Percentiles rank a stretch among this genome's conserved stretches.
These are phyloP conservation scores for Oryza coarctata DNA, from an alignment of 176 grass and related monocot genomes.

Conservation along the genomic window DNA sequence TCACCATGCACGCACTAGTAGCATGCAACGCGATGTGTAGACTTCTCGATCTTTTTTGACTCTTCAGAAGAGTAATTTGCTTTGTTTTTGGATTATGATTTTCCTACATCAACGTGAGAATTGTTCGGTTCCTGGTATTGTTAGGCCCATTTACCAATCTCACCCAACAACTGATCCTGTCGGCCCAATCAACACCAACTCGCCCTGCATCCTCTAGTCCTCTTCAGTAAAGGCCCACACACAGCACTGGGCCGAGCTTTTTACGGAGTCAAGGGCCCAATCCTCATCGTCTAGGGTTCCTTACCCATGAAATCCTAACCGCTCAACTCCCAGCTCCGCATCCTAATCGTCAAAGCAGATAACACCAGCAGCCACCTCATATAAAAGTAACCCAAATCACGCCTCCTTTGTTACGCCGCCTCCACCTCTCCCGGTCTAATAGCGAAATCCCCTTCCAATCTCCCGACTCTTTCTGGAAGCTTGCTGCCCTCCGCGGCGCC, in stretches of 20 bases:
- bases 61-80: no score
- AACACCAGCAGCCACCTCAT: not conserved
- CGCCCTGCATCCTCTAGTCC: no score
- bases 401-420: not conserved
- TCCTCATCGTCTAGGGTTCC: constrained; percentile 10
- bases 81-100: no score
- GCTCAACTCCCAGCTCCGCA: not conserved
- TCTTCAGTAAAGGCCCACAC: not conserved
- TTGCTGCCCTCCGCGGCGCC: not conserved
- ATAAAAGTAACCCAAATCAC: not conserved
- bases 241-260: not conserved
- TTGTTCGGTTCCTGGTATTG: no score
- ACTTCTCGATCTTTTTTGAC: not conserved
- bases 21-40: not conserved
- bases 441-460: not conserved
- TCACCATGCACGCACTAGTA: not conserved
- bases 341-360: not conserved
- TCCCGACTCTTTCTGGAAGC: constrained; percentile 2
- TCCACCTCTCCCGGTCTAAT: not conserved
- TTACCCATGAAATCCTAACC: not conserved
- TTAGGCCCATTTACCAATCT: not conserved
- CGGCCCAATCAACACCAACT: not conserved
- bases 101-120: no score
- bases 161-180: no score
- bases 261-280: not conserved